A percentile compares a stretch with the other conserved stretches of the same genome.
These are phyloP conservation scores for Harrya chromipes DNA, from an alignment of 768 basidiomycete genomes.

Conservation along the genomic window DNA sequence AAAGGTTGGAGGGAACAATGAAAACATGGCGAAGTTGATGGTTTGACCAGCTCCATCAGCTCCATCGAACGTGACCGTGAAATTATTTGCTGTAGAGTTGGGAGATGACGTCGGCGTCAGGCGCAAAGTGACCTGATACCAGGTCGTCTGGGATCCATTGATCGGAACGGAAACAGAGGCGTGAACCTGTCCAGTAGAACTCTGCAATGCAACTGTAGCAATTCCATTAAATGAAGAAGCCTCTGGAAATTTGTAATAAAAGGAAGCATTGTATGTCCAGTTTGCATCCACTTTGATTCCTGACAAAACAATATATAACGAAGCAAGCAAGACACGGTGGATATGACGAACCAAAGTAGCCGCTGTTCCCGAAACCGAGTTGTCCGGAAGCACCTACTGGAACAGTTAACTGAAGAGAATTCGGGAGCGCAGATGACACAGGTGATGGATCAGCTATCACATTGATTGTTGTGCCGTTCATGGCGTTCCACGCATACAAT, in stretches of 20 bases:
- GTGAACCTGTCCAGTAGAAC: conserved; percentile 39
- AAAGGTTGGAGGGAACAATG: conserved; percentile 65
- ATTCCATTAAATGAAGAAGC: conserved; percentile 38
- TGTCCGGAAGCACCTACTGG: conserved; percentile 38
- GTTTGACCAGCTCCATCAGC: conserved; percentile 37
- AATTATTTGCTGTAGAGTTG: conserved; percentile 43
- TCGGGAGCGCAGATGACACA: conserved; percentile 56
- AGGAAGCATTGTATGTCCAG: conserved; percentile 56
- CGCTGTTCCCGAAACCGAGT: conserved; percentile 54
- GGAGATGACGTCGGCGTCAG: conserved; percentile 43
- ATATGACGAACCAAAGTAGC: conserved; percentile 46
- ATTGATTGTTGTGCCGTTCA: conserved; percentile 40
- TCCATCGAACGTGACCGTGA: conserved; percentile 50
- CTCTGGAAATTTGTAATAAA: conserved; percentile 53
- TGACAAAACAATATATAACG: conserved; percentile 6
- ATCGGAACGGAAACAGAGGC: conserved; percentile 38
- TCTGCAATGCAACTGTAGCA: conserved; percentile 44
- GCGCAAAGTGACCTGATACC: conserved; percentile 43
- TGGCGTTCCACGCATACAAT: conserved; percentile 48
- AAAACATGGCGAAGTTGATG: conserved; percentile 56
- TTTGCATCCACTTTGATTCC: conserved; percentile 53
- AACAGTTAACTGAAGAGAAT: conserved; percentile 50
- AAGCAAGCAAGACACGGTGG: neutral
- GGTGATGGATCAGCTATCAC: conserved; percentile 50
- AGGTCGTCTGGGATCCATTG: conserved; percentile 42